A percentile compares a stretch with the other conserved stretches of the same genome.
These are phyloP conservation scores for Alternaria alternata DNA, from an alignment of 2,329 filamentous ascomycete genomes.

Conservation along the genomic window DNA sequence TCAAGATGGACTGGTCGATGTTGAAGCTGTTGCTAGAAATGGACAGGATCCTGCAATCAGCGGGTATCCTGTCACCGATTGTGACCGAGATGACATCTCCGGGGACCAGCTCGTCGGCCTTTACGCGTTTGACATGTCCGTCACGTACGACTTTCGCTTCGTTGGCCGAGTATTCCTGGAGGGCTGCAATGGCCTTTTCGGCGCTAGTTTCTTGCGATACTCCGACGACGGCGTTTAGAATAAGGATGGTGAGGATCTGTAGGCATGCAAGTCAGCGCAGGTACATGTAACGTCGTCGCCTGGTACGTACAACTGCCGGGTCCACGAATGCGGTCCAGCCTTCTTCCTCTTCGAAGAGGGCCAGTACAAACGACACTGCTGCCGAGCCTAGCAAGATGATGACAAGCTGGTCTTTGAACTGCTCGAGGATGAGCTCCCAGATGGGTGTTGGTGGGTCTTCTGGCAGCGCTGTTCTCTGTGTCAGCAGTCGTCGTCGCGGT, in stretches of 20 bases:
- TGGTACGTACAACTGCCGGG: constrained; percentile 80
- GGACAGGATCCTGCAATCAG: constrained; percentile 87
- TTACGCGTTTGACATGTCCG: constrained; percentile 80
- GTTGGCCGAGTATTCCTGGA: constrained; percentile 99
- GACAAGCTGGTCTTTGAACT: constrained; percentile 99
- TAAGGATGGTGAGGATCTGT: constrained; percentile 93
- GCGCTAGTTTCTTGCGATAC: constrained; percentile 98
- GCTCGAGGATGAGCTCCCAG: constrained; percentile 96
- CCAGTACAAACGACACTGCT: constrained; percentile 90
- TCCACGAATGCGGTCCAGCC: constrained; percentile 98
- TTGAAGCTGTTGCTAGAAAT: constrained; percentile 98
- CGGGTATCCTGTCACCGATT: constrained; percentile 91
- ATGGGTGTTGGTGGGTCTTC: constrained; percentile 96
- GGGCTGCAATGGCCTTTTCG: constrained; percentile 95
- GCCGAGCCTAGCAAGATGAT: constrained; percentile 93
- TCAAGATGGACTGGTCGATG: constrained; percentile 95
- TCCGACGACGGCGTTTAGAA: constrained; percentile 95
- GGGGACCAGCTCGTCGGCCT: constrained; percentile 96
- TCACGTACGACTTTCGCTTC: constrained; percentile 92
- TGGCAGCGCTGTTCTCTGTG: constrained; percentile 64
- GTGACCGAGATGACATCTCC: constrained; percentile 89
- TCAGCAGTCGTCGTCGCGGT: constrained; percentile 6
- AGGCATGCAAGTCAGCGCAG: constrained; percentile 21
- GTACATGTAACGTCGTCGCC: neutral
- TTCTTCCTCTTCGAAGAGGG: constrained; percentile 89